Percentiles rank a stretch among this genome's conserved stretches.
Conservation (phyloP, 2,329 filamentous ascomycete genomes). For the Tolypocladium tropicale region DNA sequence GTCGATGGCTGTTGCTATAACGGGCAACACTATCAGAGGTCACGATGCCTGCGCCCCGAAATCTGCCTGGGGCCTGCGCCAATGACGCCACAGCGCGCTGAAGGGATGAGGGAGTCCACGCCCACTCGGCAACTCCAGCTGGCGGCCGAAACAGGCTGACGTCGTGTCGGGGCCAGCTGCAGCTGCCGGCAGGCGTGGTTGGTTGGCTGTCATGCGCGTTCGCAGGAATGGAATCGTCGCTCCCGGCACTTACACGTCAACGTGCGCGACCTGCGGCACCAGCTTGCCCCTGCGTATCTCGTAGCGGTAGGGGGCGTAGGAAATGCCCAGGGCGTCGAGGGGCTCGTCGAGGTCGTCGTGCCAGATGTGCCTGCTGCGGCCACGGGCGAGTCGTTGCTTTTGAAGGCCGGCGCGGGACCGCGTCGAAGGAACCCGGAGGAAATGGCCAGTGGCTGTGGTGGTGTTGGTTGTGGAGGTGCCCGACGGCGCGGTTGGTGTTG, state of each 20-base stretch:
- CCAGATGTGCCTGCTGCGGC: slow-evolving; percentile 1
- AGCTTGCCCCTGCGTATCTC: slow-evolving; percentile 21
- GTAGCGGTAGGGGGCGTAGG: slow-evolving; percentile 16
- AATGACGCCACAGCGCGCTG: background rate
- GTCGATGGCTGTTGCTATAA: background rate
- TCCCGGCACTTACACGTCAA: slow-evolving; percentile 16
- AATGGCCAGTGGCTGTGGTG: background rate
- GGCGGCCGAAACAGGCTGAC: background rate
- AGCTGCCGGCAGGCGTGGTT: background rate
- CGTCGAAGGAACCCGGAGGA: background rate
- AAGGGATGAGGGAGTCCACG: background rate
- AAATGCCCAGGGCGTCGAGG: slow-evolving; percentile 15
- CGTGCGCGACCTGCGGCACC: slow-evolving; percentile 14
- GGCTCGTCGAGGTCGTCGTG: slow-evolving; percentile 12
- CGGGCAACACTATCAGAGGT: background rate
- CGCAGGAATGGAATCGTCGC: background rate
- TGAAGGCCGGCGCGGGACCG: background rate
- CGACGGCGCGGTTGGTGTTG: background rate
- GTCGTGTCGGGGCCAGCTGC: background rate
- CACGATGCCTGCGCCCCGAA: background rate
- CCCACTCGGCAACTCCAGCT: background rate
- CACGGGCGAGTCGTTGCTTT: background rate
- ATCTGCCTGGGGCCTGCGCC: background rate
- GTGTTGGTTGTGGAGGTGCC: background rate
- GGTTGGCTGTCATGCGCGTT: background rate